Evolutionary conservation across 495 filamentous ascomycete species (phyloP), one percentile per base, ranked within the genome.

Genomic region (Tuber brumale): DNA sequence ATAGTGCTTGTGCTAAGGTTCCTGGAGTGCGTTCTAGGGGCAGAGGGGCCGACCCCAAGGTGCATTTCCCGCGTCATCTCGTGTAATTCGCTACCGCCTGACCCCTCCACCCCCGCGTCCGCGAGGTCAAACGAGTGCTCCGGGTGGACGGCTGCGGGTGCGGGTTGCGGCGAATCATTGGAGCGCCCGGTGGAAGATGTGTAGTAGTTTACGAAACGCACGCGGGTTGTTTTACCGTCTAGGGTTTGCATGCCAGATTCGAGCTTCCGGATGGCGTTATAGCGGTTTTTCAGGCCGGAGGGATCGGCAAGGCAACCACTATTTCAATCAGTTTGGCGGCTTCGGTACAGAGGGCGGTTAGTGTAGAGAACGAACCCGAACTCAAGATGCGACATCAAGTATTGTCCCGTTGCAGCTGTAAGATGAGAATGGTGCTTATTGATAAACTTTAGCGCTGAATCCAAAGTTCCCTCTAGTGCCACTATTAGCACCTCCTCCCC

Each of bases 201-300:
- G 81, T 95, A 97, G 83, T 96, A 97, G 81, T 97, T 97, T 69
- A 93, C 86, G 80, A 97, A 97, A 4, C 93, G 87, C 14, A 95
- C 87, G 73, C 88, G 71, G 86, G 72, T 81, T 73, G 66, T 44
- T 78, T 74, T 41, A 69, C 74, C 79, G 72, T 81, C 72, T 16
- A 75, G 79, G 27, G 81, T 74, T 37, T 88, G 86, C 72, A 90
- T 85, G 14, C 90, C 86, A 76, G 91, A 89, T 78, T 96, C 93
- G n/a, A 97, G 82, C 19, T 83, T 86, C 71, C 90, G 86, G 18
- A 97, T 83, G 43, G 84, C 85, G 39, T 86, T 84, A 84, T 97
- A 95, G 14, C 94, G 88, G 61, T 85, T 85, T 72, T 89, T 90
- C 43, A 98, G 86, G 10, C 89, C 89, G 6, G 86, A 84, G 73